Conservation (phyloP, 352 stramenopile species). For the Globisporangium heterothallicum region DNA sequence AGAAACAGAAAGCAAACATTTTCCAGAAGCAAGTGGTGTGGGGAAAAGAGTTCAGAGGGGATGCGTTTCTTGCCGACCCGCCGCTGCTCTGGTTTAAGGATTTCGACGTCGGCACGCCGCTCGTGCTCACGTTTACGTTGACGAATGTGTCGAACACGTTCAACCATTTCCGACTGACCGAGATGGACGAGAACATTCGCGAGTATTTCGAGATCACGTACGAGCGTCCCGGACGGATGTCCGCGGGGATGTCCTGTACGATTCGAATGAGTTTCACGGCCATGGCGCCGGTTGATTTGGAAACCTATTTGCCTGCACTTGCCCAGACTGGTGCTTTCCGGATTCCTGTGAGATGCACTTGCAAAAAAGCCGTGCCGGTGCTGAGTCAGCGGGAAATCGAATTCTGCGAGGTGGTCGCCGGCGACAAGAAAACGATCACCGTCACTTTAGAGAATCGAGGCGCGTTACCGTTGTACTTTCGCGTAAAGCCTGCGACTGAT, state of each 20-base stretch:
- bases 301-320: constrained; percentile 51
- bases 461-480: constrained; percentile 57
- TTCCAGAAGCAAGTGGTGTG: constrained; percentile 69
- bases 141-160: constrained; percentile 92
- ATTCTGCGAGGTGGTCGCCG: constrained; percentile 76
- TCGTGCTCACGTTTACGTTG: constrained; percentile 62
- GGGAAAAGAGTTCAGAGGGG: constrained; percentile 73
- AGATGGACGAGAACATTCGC: constrained; percentile 58
- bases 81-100: constrained; percentile 85
- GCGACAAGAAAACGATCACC: constrained; percentile 51
- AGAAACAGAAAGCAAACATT: constrained; percentile 52
- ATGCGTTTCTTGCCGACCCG: constrained; percentile 80
- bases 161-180: constrained; percentile 87
- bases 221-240: constrained; percentile 85
- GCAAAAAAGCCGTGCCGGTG: constrained; percentile 70
- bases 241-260: constrained; percentile 75
- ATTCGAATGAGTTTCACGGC: constrained; percentile 75
- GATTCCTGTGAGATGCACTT: constrained; percentile 79
- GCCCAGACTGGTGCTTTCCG: constrained; percentile 73
- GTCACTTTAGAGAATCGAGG: constrained; percentile 70
- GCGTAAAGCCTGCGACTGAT: constrained; percentile 12
- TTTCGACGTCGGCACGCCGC: constrained; percentile 73
- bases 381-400: constrained; percentile 32
- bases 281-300: constrained; percentile 55
- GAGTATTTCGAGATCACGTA: constrained; percentile 89